Base-by-base conservation (phyloP, 1,139 yeast species). In the Pichia sp. region DNA sequence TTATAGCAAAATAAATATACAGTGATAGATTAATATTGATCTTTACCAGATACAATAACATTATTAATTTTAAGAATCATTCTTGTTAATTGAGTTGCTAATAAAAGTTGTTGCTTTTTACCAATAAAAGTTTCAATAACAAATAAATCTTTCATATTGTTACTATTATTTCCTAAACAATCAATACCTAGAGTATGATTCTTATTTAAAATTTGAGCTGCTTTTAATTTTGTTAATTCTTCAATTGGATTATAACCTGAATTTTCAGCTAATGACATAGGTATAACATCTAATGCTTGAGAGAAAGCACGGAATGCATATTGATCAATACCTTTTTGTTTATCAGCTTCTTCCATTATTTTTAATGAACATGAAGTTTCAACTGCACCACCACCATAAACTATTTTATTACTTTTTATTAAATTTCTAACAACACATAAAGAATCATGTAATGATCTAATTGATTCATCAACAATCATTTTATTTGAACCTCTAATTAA, bases 311-410 rank as follows among this genome's bases (percentile, higher is more conserved):
- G 80, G 78, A 92, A 89, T 1, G 97, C 97, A 64, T 92, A 92
- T 69, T 92, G 99, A 61, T 90, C 97, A 55, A 92, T 90, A 49
- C 97, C 97, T 59, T 80, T 82, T 66, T 87, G 95, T 61, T 78
- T 80, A 64, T 90, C 97, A 34, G 97, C 97, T 52, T 86, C 96
- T 43, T 83, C 87, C 46, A 90, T 76, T 22, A 94, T 96, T 10
- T 95, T 95, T 55, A 92, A 69, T 16, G 97, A 89, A 70, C 96
- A 85, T 2, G 97, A 74, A 46, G 92, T 80, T 68, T 94, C 99
- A 26, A 97, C 94, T 23, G 98, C 96, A 57, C 98, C 99, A 56
- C 98, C 98, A 53, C 98, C 98, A 61, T 94, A 94, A 16, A 94
- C 97, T 40, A 94, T 87, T 66, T 97, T 78, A 63, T 81, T 83